Evolutionary conservation across 148 eudicot genomes (phyloP), one percentile per base, ranked within the genome.

Genomic region (Vaccinium darrowii): DNA sequence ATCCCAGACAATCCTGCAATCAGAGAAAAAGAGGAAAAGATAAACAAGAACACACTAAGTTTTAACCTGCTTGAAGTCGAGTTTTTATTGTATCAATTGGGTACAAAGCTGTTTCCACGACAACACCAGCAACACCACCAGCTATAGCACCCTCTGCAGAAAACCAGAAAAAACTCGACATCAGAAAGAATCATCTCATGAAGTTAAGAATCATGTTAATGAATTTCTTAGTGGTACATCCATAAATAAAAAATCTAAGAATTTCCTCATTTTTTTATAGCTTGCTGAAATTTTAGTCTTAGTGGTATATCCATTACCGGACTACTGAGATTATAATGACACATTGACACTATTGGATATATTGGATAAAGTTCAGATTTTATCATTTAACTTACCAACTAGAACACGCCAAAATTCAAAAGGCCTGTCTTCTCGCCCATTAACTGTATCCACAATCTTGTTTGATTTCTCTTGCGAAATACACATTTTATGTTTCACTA

Each of bases 71-170:
- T 92, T 95, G 98, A 58, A 95, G 91, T 74, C 98, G 92, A 82
- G 98, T 95, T 92, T 95, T 95, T 78, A 95, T 93, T 30, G 98
- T 95, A 87, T 95, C 98, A 60, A 94, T 89, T 75, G 98, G 98
- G 86, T 95, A 95, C 58, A 95, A 86, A 86, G 85, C 93, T 79
- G 97, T 77, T 89, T 95, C 98, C 25, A 91, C 95, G 13, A 95
- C 95, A 83, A 91, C 90, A 56, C 98, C 98, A 82, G 98, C 95
- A 84, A 90, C 88, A 79, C 93, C 98, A 90, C 98, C 97, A 71
- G 98, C 95, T 54, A 95, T 62, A 84, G 97, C 97, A 84, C 94
- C 93, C 88, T 92, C 98, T 95, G 89, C 83, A 71, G 84, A 85
- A 87, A 56, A 77, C 69, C 67, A 11, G 43, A 81, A n/a, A 58